These are phyloP conservation scores for Apiospora saccharicola DNA, from an alignment of 2,329 filamentous ascomycete genomes.

Conservation along the genomic window DNA sequence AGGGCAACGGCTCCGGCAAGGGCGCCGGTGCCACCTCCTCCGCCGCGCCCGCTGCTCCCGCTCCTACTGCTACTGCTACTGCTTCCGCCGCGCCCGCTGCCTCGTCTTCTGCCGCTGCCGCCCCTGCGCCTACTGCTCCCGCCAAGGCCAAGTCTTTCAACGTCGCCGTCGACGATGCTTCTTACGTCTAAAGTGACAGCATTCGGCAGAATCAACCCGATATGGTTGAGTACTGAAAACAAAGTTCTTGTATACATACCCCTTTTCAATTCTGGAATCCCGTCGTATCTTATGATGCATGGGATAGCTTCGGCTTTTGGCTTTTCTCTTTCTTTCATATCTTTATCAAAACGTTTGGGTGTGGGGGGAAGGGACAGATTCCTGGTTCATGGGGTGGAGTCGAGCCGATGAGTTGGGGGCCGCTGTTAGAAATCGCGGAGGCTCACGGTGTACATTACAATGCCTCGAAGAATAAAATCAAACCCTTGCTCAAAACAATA, in stretches of 20 bases:
- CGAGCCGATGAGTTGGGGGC: neutral
- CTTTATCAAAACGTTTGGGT: neutral
- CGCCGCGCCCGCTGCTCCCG: neutral
- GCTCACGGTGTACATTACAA: neutral
- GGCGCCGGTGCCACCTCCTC: neutral
- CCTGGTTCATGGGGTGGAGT: neutral
- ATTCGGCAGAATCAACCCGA: neutral
- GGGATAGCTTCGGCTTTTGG: neutral
- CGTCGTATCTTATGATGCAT: neutral
- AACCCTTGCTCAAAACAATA: neutral
- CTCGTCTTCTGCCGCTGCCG: neutral
- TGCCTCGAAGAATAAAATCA: neutral
- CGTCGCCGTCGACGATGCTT: neutral
- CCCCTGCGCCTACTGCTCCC: neutral
- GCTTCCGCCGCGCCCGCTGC: neutral
- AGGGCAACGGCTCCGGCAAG: conserved; percentile 3
- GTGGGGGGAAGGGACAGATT: conserved; percentile 2
- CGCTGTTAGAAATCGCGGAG: neutral
- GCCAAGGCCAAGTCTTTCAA: conserved; percentile 10
- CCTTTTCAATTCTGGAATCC: neutral
- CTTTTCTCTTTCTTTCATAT: neutral
- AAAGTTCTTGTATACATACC: neutral
- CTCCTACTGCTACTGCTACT: too few relatives aligned
- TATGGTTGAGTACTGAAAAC: neutral
- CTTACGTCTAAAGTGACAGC: neutral